phyloP scores from a whole-genome alignment of 2,329 filamentous ascomycete genomes.

The Pyricularia pennisetigena region DNA sequence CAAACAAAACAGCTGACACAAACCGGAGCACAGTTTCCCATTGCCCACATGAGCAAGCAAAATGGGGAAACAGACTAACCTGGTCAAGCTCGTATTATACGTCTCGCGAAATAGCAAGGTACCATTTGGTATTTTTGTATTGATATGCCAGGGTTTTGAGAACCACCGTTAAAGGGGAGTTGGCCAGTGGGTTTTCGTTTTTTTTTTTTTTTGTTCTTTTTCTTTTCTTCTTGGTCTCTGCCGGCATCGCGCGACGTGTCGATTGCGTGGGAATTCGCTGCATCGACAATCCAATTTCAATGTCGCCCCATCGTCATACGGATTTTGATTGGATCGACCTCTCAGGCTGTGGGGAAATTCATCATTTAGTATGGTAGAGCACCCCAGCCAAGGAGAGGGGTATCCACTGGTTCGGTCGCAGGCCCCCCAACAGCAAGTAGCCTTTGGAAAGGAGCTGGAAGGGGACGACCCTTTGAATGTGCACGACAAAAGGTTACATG shows the following conservation, averaged over 20 bases:
- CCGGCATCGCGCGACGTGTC: neutral
- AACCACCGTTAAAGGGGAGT: too few relatives aligned
- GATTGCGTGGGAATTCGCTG: neutral
- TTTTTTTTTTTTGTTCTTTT: neutral
- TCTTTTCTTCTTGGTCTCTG: neutral
- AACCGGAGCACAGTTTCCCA: neutral
- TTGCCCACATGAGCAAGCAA: neutral
- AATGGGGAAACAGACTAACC: neutral
- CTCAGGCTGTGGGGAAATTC: neutral
- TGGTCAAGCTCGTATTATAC: neutral
- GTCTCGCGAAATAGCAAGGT: neutral
- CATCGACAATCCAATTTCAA: neutral
- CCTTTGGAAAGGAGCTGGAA: neutral
- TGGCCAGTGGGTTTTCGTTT: neutral
- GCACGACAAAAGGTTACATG: too few relatives aligned
- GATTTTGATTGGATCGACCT: neutral
- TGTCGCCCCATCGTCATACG: neutral
- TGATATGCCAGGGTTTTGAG: neutral
- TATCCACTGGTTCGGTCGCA: neutral
- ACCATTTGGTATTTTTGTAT: neutral
- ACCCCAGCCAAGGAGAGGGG: neutral
- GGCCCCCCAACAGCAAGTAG: too few relatives aligned
- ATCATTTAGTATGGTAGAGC: neutral
- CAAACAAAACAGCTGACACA: neutral
- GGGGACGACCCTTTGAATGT: neutral